These are phyloP conservation scores for Sclerotinia sclerotiorum DNA, from an alignment of 2,329 filamentous ascomycete genomes.

Conservation along the genomic window DNA sequence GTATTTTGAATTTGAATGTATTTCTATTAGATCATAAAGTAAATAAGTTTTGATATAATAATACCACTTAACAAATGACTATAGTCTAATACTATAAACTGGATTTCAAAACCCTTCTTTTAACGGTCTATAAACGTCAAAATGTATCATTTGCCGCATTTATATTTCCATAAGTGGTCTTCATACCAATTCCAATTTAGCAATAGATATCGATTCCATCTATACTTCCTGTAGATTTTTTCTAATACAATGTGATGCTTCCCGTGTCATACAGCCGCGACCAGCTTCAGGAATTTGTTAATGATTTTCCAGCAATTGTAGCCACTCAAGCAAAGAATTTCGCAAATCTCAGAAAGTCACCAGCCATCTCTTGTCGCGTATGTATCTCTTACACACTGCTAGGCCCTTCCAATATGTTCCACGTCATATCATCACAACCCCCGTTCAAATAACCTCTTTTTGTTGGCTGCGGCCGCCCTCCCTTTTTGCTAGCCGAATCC, in stretches of 20 bases:
- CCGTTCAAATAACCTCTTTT: neutral
- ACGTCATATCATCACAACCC: neutral
- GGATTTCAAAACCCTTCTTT: too few relatives aligned
- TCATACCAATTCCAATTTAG: neutral
- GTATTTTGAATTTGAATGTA: too few relatives aligned
- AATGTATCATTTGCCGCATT: too few relatives aligned
- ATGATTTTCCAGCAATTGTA: neutral
- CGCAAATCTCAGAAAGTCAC: neutral
- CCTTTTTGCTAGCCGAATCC: neutral
- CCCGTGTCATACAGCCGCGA: too few relatives aligned
- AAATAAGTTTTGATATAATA: too few relatives aligned
- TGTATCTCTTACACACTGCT: neutral
- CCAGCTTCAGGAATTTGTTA: neutral
- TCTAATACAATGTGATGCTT: neutral
- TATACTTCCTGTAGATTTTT: neutral
- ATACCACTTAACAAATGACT: too few relatives aligned
- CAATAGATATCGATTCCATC: neutral
- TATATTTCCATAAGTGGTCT: neutral
- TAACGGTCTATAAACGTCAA: too few relatives aligned
- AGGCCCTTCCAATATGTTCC: too few relatives aligned
- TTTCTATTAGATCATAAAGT: too few relatives aligned
- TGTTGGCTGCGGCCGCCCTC: neutral
- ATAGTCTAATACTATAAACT: too few relatives aligned
- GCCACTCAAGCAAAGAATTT: neutral
- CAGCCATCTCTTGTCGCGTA: neutral